A percentile compares a stretch with the other conserved stretches of the same genome.
Conservation (phyloP, 2,329 filamentous ascomycete genomes). For the Ceratocystis harringtonii region DNA sequence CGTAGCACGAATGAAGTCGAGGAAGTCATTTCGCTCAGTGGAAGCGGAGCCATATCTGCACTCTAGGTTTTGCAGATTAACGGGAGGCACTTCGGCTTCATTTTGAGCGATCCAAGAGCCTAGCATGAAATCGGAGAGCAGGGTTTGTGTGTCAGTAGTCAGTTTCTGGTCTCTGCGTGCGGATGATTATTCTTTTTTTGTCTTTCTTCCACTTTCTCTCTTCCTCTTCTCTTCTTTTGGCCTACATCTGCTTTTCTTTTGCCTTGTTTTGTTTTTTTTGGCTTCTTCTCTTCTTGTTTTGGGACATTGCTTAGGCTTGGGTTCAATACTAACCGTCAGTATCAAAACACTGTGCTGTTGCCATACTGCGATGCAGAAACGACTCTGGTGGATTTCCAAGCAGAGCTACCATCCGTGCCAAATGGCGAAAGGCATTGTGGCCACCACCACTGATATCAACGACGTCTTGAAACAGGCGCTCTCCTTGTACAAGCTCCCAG, state of each 20-base stretch:
- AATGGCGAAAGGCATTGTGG: conserved; percentile 14
- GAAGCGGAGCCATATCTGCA: conserved; percentile 5
- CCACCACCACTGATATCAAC: conserved; percentile 5
- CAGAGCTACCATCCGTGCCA: conserved; percentile 16
- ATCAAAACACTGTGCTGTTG: conserved; percentile 13
- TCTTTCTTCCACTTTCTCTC: background rate
- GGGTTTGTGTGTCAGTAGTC: background rate
- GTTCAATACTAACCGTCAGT: conserved; percentile 8
- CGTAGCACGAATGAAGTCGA: conserved; percentile 11
- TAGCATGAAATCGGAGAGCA: background rate
- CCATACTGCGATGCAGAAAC: conserved; percentile 8
- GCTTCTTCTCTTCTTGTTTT: background rate
- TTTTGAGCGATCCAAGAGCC: conserved; percentile 12
- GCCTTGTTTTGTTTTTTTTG: background rate
- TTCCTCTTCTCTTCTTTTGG: background rate
- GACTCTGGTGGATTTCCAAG: conserved; percentile 8
- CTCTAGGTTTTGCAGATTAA: conserved; percentile 12
- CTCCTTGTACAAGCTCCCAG: conserved; percentile 14
- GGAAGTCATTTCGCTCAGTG: conserved; percentile 8
- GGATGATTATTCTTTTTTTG: background rate
- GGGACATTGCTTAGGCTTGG: background rate
- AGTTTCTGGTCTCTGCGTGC: background rate
- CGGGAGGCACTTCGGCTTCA: conserved; percentile 13
- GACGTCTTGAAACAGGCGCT: conserved; percentile 9
- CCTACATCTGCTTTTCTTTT: background rate